These are phyloP conservation scores for Lipomyces chichibuensis DNA, from an alignment of 805 yeast genomes.

Conservation along the genomic window DNA sequence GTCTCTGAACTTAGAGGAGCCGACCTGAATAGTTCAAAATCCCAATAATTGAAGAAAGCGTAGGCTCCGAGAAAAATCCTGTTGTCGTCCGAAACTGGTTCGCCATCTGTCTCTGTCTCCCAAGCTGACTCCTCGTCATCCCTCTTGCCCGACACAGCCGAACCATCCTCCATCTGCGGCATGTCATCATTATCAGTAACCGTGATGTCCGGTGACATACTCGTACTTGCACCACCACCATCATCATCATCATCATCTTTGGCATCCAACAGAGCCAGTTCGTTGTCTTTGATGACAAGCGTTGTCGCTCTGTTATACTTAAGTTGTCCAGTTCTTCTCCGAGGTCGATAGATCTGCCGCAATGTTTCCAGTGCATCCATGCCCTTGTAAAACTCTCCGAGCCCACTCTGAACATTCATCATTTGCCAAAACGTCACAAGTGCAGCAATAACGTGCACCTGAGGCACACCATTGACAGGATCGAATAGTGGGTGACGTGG, in stretches of 20 bases:
- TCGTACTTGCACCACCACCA: not conserved
- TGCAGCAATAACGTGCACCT: constrained; percentile 29
- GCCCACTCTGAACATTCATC: constrained; percentile 33
- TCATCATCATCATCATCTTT: not conserved
- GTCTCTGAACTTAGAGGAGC: constrained; percentile 31
- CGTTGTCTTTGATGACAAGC: not conserved
- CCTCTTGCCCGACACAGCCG: not conserved
- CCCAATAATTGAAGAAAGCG: constrained; percentile 35
- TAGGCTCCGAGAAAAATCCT: constrained; percentile 23
- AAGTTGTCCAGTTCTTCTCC: not conserved
- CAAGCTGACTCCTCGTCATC: constrained; percentile 14
- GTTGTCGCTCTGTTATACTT: not conserved
- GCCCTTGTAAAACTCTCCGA: constrained; percentile 19
- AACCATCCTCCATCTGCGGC: not conserved
- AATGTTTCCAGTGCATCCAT: constrained; percentile 30
- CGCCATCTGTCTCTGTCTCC: constrained; percentile 13
- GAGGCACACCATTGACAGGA: constrained; percentile 28
- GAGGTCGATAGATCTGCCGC: constrained; percentile 3
- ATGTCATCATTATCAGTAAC: not conserved
- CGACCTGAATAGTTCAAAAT: constrained; percentile 33
- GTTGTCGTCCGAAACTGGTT: not conserved
- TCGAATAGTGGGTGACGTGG: constrained; percentile 33
- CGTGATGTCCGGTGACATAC: not conserved
- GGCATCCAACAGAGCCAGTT: not conserved
- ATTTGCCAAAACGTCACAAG: constrained; percentile 36